Evolutionary conservation across 1,139 yeast genomes (phyloP).

Genomic region (Zygoascus hellenicus): DNA sequence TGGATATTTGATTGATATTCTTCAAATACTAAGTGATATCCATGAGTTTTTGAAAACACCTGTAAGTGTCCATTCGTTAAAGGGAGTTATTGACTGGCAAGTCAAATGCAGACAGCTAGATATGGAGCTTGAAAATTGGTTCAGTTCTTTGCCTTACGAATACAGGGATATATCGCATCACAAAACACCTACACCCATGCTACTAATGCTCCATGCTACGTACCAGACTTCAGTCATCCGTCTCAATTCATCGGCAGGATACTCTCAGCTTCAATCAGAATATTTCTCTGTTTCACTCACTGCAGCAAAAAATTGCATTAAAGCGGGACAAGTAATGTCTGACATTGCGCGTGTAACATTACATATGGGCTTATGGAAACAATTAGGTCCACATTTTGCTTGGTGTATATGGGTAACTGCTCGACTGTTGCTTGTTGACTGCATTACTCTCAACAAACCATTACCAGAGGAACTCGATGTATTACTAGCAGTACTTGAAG

Average conservation of each 20-base stretch:
- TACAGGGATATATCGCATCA: constrained; percentile 1
- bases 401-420: constrained; percentile 36
- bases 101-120: constrained; percentile 22
- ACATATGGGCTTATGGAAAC: constrained; percentile 23
- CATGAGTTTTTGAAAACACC: constrained; percentile 21
- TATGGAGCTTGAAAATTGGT: constrained; percentile 22
- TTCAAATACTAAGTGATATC: constrained; percentile 19
- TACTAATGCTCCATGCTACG: constrained; percentile 26
- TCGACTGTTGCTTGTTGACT: constrained; percentile 35
- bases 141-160: constrained; percentile 18
- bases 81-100: constrained; percentile 23
- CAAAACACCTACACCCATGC: constrained; percentile 15
- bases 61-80: constrained; percentile 18
- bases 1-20: constrained; percentile 19
- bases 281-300: constrained; percentile 28
- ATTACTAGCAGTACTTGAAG: constrained; percentile 26
- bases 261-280: constrained; percentile 32
- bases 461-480: constrained; percentile 26
- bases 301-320: constrained; percentile 29
- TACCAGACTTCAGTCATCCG: constrained; percentile 32
- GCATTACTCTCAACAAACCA: constrained; percentile 24
- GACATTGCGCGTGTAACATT: constrained; percentile 23
- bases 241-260: constrained; percentile 33
- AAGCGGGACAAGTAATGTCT: constrained; percentile 25
- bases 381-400: constrained; percentile 35